Percentiles rank a stretch among this genome's conserved stretches.
Conservation (phyloP, 768 basidiomycete species). For the Mycena albidolilacea region DNA sequence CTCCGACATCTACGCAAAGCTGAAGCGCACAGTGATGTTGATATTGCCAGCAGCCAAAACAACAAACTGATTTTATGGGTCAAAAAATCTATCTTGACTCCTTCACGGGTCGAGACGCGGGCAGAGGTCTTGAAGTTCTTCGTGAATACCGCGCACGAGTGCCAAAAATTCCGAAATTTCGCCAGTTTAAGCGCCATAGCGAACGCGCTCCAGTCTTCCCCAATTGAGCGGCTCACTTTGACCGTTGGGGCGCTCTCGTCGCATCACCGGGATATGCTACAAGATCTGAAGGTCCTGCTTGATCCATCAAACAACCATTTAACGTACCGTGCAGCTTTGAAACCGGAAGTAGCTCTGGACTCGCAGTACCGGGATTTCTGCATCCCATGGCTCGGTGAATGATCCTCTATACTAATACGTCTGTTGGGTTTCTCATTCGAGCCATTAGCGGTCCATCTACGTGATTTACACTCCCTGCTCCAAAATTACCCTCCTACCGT, state of each 20-base stretch:
- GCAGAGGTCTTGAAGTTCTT: constrained; percentile 61
- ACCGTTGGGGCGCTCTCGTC: constrained; percentile 51
- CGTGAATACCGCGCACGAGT: constrained; percentile 61
- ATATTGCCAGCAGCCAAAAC: constrained; percentile 52
- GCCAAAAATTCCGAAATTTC: constrained; percentile 60
- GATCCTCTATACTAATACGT: constrained; percentile 1
- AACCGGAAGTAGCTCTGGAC: constrained; percentile 39
- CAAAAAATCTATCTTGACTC: constrained; percentile 57
- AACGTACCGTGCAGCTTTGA: constrained; percentile 54
- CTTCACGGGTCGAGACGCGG: constrained; percentile 53
- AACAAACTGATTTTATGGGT: constrained; percentile 59
- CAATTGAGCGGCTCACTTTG: constrained; percentile 53
- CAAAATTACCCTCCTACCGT: constrained; percentile 48
- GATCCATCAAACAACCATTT: constrained; percentile 53
- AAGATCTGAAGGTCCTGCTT: constrained; percentile 52
- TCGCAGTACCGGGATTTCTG: constrained; percentile 45
- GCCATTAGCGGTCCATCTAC: constrained; percentile 55
- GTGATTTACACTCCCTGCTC: constrained; percentile 52
- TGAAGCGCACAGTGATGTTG: constrained; percentile 50
- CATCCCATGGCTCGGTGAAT: constrained; percentile 60
- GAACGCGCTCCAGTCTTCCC: constrained; percentile 57
- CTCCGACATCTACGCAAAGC: constrained; percentile 54
- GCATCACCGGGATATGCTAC: constrained; percentile 47
- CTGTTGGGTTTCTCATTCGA: not conserved
- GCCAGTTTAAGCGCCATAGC: constrained; percentile 60